Evolutionary conservation across 176 grass and related monocot species (phyloP), one percentile per base, ranked within the genome.

Genomic region (Oryza glumipatula): DNA sequence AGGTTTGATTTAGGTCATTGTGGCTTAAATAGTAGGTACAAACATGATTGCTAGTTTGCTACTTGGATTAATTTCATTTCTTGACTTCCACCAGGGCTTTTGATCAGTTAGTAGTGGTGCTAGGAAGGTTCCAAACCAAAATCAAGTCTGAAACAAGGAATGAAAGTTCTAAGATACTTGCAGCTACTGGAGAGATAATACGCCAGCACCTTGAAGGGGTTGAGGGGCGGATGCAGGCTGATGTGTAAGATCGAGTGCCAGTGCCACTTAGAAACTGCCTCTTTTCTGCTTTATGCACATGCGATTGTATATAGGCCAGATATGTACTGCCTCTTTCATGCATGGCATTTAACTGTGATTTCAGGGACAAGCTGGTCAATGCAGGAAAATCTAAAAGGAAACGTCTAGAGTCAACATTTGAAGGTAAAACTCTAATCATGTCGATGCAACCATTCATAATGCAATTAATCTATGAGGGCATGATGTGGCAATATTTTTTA

Each of bases 361-460:
- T 74, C 83, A 99, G 96, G 76, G 84, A 83, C 47, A 96, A 96
- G 81, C 72, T 99, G 65, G 65, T 99, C 10, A 80, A 70, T 63
- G 80, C 67, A 79, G 87, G 93, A 49, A 99, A 89, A 80, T 94
- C 88, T 51, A 94, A 96, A 89, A 89, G 89, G 76, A 96, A 92
- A 80, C 87, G 82, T 11, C 21, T 99, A 80, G 96, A 99, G 81
- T 99, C 88, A 83, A 91, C 92, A 91, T 89, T 96, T 80, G 83
- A 99, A 89, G 96, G 96, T 99, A 85, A 9, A 23, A 11, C 38
- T 81, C 84, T 74, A 21, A 15, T 77, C 61, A 86, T 78, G 68
- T 49, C 41, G 70, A 72, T 86, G 64, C 72, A 84, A 65, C 49
- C 44, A 82, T 77, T 84, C 39, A 32, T 16, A 54, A 17, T 51